Conservation (phyloP, 108 stramenopile genomes). For the Cyclotella atomus region DNA sequence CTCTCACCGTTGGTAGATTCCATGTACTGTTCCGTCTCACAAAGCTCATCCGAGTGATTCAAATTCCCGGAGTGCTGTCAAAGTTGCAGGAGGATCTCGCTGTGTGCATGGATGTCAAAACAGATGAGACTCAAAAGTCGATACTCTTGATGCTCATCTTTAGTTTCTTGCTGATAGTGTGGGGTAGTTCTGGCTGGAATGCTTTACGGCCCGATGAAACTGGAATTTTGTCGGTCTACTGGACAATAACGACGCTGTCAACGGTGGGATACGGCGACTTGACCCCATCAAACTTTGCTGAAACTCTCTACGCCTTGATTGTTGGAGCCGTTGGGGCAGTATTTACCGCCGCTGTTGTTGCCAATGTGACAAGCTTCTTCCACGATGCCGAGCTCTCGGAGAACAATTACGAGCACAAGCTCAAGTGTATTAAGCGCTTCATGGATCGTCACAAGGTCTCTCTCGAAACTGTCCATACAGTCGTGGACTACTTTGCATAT, state of each 20-base stretch:
- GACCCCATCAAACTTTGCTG: slow-evolving; percentile 43
- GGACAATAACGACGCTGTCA: slow-evolving; percentile 67
- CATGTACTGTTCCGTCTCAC: slow-evolving; percentile 35
- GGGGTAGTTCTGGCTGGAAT: slow-evolving; percentile 55
- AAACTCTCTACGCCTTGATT: slow-evolving; percentile 54
- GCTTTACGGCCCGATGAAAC: slow-evolving; percentile 33
- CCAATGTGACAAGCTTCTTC: slow-evolving; percentile 60
- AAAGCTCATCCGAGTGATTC: slow-evolving; percentile 48
- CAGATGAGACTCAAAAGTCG: slow-evolving; percentile 45
- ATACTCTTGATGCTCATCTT: slow-evolving; percentile 44
- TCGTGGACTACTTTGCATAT: slow-evolving; percentile 53
- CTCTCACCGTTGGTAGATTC: slow-evolving; percentile 24
- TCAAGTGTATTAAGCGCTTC: slow-evolving; percentile 50
- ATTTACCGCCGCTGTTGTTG: slow-evolving; percentile 59
- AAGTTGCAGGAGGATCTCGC: slow-evolving; percentile 47
- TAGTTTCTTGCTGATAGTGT: slow-evolving; percentile 48
- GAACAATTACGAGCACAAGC: slow-evolving; percentile 56
- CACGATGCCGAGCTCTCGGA: slow-evolving; percentile 59
- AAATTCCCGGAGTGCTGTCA: slow-evolving; percentile 24
- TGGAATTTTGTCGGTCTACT: slow-evolving; percentile 49
- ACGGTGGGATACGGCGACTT: slow-evolving; percentile 78
- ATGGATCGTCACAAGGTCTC: slow-evolving; percentile 47
- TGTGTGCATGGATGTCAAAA: slow-evolving; percentile 43
- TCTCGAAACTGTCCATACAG: slow-evolving; percentile 24
- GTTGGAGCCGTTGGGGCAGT: slow-evolving; percentile 46